Evolutionary conservation across 202 grass and related monocot genomes (phyloP).

Genomic region (Setaria italica): DNA sequence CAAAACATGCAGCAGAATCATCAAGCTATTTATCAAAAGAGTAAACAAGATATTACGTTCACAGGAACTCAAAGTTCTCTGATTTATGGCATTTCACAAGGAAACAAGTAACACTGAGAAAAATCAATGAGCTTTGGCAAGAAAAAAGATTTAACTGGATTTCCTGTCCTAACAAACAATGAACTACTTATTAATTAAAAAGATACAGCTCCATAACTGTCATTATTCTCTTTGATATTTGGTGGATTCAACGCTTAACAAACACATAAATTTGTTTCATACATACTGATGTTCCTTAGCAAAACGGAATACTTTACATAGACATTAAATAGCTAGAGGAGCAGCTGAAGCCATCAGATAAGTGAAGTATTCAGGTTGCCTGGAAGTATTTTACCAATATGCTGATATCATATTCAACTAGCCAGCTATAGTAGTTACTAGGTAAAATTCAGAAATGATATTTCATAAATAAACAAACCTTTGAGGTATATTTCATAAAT

Average conservation of each 20-base stretch:
- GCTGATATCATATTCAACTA: slow-evolving; percentile 13
- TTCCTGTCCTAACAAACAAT: not conserved
- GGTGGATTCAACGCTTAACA: not conserved
- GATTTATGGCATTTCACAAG: not conserved
- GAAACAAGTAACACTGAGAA: not conserved
- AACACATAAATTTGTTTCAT: not conserved
- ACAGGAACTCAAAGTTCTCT: not conserved
- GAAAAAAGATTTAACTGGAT: not conserved
- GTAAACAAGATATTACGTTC: slow-evolving; percentile 18
- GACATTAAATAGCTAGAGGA: not conserved
- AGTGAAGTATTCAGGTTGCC: slow-evolving; percentile 23
- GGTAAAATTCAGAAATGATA: slow-evolving; percentile 3
- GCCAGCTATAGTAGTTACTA: slow-evolving; percentile 4
- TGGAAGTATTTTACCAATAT: slow-evolving; percentile 8
- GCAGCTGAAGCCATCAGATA: slow-evolving; percentile 4
- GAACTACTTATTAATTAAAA: not conserved
- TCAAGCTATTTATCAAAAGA: slow-evolving; percentile 18
- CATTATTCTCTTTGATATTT: not conserved
- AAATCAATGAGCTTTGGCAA: not conserved
- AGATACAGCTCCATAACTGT: not conserved
- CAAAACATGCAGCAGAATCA: slow-evolving; percentile 35
- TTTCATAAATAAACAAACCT: slow-evolving; percentile 48
- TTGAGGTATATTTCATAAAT: slow-evolving; percentile 1
- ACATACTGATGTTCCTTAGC: not conserved
- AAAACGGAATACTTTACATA: not conserved